A percentile compares a stretch with the other conserved stretches of the same genome.
These are phyloP conservation scores for Nicotiana sylvestris DNA, from an alignment of 257 asterid genomes.

Conservation along the genomic window DNA sequence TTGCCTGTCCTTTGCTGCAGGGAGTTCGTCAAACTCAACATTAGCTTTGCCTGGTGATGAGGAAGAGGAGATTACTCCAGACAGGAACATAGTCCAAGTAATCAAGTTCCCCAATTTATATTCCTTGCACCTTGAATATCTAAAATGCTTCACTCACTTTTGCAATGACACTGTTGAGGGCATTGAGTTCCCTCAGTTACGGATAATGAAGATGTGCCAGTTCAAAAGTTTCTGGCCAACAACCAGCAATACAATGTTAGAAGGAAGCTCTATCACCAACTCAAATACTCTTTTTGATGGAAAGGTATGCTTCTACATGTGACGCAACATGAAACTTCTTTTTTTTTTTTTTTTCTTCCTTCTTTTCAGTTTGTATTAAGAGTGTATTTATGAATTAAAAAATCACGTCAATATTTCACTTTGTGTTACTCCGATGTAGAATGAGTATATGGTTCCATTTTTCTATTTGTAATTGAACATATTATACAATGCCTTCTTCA, in stretches of 20 bases:
- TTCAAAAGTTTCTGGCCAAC: neutral
- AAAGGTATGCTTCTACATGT: neutral
- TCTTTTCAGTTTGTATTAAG: neutral
- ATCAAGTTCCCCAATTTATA: constrained; percentile 3
- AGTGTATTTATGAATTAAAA: neutral
- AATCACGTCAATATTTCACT: neutral
- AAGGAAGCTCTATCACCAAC: neutral
- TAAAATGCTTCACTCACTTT: neutral
- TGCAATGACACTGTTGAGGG: neutral
- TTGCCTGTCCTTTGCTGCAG: neutral
- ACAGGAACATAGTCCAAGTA: no score
- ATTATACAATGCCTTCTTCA: no score
- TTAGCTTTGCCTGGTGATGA: neutral
- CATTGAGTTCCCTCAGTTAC: neutral
- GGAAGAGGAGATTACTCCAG: neutral
- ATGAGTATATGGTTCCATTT: neutral
- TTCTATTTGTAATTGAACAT: neutral
- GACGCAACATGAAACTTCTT: no score
- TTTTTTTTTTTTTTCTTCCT: no score
- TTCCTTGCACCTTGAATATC: accelerated
- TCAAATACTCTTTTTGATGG: neutral
- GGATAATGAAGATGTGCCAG: no score
- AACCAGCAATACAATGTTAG: neutral
- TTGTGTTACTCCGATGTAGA: no score
- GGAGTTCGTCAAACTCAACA: neutral